phyloP scores from a whole-genome alignment of 2,329 filamentous ascomycete genomes.

The Phaeosphaeriaceae sp. region DNA sequence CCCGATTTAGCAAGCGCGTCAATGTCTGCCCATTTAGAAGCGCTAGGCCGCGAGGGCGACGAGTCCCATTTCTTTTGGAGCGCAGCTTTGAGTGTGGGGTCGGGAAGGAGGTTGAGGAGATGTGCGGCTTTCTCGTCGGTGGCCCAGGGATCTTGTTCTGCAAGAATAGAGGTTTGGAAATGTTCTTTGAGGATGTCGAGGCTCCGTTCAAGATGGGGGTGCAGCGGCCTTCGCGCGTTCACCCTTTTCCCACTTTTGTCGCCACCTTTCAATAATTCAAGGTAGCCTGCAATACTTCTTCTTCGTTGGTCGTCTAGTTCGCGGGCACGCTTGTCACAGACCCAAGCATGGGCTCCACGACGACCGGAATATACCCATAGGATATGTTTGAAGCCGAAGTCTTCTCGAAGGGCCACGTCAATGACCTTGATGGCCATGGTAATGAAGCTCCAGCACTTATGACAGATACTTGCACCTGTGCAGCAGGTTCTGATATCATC shows the following conservation, averaged over 20 bases:
- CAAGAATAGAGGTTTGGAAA: constrained; percentile 83
- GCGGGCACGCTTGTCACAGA: constrained; percentile 88
- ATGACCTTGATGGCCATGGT: constrained; percentile 97
- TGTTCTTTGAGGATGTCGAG: constrained; percentile 82
- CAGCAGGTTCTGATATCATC: constrained; percentile 97
- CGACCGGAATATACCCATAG: constrained; percentile 98
- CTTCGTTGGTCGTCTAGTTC: constrained; percentile 85
- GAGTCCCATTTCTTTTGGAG: constrained; percentile 91
- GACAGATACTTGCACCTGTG: constrained; percentile 89
- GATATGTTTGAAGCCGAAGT: constrained; percentile 96
- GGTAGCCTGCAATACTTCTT: constrained; percentile 83
- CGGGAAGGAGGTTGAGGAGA: constrained; percentile 83
- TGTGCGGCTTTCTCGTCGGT: constrained; percentile 71
- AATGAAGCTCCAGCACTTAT: constrained; percentile 95
- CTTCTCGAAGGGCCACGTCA: constrained; percentile 83
- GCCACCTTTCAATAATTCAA: constrained; percentile 88
- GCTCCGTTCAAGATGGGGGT: constrained; percentile 88
- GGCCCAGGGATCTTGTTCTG: constrained; percentile 85
- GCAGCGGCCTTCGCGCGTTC: constrained; percentile 81
- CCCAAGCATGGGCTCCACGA: constrained; percentile 96
- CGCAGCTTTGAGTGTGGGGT: constrained; percentile 76
- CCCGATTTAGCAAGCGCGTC: constrained; percentile 81
- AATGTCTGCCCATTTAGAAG: constrained; percentile 92
- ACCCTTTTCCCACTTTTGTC: constrained; percentile 86
- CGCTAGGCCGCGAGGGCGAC: constrained; percentile 75